A percentile compares a stretch with the other conserved stretches of the same genome.
Evolutionary conservation across 495 filamentous ascomycete genomes (phyloP).

Genomic region (Talaromyces liani): DNA sequence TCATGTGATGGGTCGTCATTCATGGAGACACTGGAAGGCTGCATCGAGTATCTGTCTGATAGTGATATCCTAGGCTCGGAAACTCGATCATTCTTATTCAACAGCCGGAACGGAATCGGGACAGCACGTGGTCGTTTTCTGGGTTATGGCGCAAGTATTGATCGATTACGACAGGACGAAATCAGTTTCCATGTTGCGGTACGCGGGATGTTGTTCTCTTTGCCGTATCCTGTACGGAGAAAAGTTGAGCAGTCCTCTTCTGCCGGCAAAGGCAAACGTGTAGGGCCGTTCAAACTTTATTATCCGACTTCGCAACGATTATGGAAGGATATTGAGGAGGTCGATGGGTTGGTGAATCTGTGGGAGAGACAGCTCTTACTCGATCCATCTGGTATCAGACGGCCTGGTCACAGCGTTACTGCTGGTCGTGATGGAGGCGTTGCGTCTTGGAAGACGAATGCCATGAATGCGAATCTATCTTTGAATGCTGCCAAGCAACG

Average conservation of each 20-base stretch:
- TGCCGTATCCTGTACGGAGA: slow-evolving; percentile 80
- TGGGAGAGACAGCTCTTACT: slow-evolving; percentile 45
- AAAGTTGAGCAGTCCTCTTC: slow-evolving; percentile 23
- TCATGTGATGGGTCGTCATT: slow-evolving; percentile 64
- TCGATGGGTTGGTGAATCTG: slow-evolving; percentile 60
- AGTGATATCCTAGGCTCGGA: slow-evolving; percentile 66
- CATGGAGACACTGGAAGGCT: slow-evolving; percentile 61
- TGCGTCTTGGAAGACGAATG: slow-evolving; percentile 29
- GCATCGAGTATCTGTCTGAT: slow-evolving; percentile 79
- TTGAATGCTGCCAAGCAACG: slow-evolving; percentile 14
- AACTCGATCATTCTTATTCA: slow-evolving; percentile 20
- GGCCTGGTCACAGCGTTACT: slow-evolving; percentile 15
- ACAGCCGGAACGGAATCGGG: slow-evolving; percentile 21
- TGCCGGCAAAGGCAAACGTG: slow-evolving; percentile 12
- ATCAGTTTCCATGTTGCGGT: slow-evolving; percentile 84
- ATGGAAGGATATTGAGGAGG: slow-evolving; percentile 71
- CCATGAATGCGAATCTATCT: slow-evolving; percentile 11
- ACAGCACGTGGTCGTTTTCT: slow-evolving; percentile 33
- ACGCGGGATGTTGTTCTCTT: slow-evolving; percentile 70
- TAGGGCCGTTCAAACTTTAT: slow-evolving; percentile 71
- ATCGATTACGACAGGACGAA: slow-evolving; percentile 80
- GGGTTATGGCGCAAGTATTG: slow-evolving; percentile 46
- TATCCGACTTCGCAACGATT: slow-evolving; percentile 74
- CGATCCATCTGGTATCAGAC: slow-evolving; percentile 16
- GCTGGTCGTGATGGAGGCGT: slow-evolving; percentile 14